Evolutionary conservation across 1,284 basidiomycete genomes (phyloP), one percentile per base, ranked within the genome.

Genomic region (Polyporus tsugae): DNA sequence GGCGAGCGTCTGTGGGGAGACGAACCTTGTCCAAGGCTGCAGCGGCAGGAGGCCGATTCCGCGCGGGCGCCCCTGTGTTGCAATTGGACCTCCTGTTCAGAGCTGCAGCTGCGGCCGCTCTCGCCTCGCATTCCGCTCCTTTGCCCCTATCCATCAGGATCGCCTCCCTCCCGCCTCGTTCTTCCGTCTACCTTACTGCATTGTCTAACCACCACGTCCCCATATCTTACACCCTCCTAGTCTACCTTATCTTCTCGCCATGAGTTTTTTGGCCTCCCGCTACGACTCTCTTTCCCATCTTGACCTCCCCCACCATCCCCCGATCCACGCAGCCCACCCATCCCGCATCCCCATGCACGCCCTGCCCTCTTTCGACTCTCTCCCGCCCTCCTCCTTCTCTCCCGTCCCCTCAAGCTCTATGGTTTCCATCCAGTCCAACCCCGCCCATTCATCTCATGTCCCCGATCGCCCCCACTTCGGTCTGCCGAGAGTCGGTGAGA

Each of bases 401-500:
- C 61, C 67, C 11, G 36, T 71, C 66, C 63, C 71, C 67, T 33
- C 69, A 70, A 42, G 46, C 58, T 38, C 63, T 58, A 71, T 71
- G 72, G 65, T 59, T 46, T 66, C 66, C 62, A 65, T 67, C 75
- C 71, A 60, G 57, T 66, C 66, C 62, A 68, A 66, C 75, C 71
- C 69, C 71, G 72, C 68, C 33, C 67, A 70, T 19, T 59, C 66
- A 36, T 66, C 72, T 49, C 73, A 74, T 25, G 58, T 65, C 66
- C 62, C 72, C 72, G 78, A 79, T 78, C 77, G 75, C 65, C 60
- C 73, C 33, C n/a, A 73, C n/a, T 71, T 72, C 72, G 19, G 66
- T 42, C 76, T 81, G 35, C 91, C 90, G 70, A 88, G 86, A 78
- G 76, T 90, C 68, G 90, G 89, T 67, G 84, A 92, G 76, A 91